Evolutionary conservation across 371 early-diverging fungal genomes (phyloP).

Genomic region (Mortierella sp.): DNA sequence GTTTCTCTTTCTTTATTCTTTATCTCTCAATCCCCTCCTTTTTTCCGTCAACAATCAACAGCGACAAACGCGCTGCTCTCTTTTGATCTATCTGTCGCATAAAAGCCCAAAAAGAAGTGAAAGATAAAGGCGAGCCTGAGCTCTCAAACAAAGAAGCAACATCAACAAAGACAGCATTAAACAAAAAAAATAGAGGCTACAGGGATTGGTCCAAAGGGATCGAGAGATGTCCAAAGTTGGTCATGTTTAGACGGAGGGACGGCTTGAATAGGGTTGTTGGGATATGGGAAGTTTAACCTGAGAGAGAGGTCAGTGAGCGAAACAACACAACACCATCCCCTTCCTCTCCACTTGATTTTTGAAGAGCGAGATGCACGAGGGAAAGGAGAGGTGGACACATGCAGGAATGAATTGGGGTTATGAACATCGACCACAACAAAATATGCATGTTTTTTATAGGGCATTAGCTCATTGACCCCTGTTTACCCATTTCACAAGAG

Average conservation of each 20-base stretch:
- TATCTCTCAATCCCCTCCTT: neutral
- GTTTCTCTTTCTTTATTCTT: neutral
- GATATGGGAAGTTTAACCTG: neutral
- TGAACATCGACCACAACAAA: neutral
- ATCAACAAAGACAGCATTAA: neutral
- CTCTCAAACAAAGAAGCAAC: neutral
- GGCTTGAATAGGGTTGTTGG: neutral
- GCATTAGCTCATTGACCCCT: neutral
- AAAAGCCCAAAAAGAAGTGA: neutral
- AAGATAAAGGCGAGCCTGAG: neutral
- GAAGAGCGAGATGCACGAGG: neutral
- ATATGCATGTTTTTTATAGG: neutral
- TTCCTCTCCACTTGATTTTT: neutral
- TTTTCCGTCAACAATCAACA: neutral
- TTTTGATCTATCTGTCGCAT: neutral
- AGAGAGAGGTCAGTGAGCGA: neutral
- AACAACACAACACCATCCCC: neutral
- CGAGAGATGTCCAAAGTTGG: neutral
- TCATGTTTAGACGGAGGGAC: neutral
- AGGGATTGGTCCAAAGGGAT: conserved; percentile 9
- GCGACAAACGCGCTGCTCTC: neutral
- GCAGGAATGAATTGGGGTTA: neutral
- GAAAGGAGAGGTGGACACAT: neutral
- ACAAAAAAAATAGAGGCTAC: neutral
- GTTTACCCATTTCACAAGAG: neutral